Base-by-base conservation (phyloP, 345 rosid species). In the Rhodamnia argentea region DNA sequence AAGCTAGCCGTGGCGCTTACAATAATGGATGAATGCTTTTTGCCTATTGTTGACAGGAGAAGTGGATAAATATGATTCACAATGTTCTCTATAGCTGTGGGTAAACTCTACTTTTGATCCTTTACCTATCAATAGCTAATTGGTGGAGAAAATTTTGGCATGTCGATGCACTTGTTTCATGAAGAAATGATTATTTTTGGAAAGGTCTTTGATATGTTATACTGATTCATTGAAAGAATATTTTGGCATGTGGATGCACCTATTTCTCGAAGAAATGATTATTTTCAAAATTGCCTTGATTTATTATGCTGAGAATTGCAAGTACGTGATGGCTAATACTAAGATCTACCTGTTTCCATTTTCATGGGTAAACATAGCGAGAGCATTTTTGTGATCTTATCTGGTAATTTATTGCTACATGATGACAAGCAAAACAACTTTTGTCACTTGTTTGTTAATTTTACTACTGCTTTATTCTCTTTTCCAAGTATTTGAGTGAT, bases 11-110 rank as follows among this genome's bases (percentile, higher is more conserved):
- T 95, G 85, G 98, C 98, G 6, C 88, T 92, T 84, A 87, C 90
- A 56, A 89, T 96, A 78, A 95, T 96, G 99, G 96, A 96, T 89
- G 99, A 95, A 90, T 96, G 99, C 91, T 96, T 95, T 91, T 88
- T 93, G 86, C 99, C 99, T 59, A 94, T 95, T 83, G 89, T 90
- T 90, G 98, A 96, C 89, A 88, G 93, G 83, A 92, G 96, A 89
- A 96, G 98, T 93, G 95, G 82, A 90, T 94, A 89, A 95, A 95
- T 92, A 86, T 94, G 84, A 91, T 96, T 75, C 95, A 89, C 52
- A 95, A 95, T 87, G n/a, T n/a, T n/a, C n/a, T n/a, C n/a, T n/a
- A n/a, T n/a, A n/a, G n/a, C n/a, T n/a, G n/a, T n/a, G n/a, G n/a
- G n/a, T n/a, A n/a, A n/a, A n/a, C n/a, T n/a, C n/a, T n/a, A n/a